Evolutionary conservation across 2,329 filamentous ascomycete species (phyloP), one percentile per base, ranked within the genome.

Genomic region (Hymenoscyphus albidus): DNA sequence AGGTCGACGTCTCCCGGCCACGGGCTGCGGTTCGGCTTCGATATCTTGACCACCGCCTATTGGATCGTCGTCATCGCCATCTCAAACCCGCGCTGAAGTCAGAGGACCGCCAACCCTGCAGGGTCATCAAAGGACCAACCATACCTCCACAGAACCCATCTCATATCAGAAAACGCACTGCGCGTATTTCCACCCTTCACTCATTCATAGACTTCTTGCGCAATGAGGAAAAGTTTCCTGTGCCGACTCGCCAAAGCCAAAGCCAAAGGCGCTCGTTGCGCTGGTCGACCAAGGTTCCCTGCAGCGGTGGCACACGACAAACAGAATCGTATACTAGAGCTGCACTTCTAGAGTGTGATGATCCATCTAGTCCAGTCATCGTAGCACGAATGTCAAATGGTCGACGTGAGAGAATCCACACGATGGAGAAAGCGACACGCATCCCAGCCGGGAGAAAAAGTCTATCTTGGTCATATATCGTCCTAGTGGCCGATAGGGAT

Each of bases 61-160:
- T 72, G 71, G 71, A 57, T 69, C 69, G 64, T 69, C 68, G 65
- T 69, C 68, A 65, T 69, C 68, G 64, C 62, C 59, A 62, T 60
- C 65, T 61, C 65, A 68, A 68, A 67, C 64, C 61, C 61, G 60
- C 65, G 58, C 62, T 18, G 62, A 59, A 63, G 58, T 55, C 63
- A 64, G 62, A 65, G 68, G 64, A 64, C 65, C 61, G 31, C 51
- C 60, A 55, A 64, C 59, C 60, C 56, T 64, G 55, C 61, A 40
- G 59, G 18, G 18, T 62, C 22, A 39, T 38, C 56, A 13, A 40
- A 22, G 31, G 16, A 51, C 40, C 60, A 57, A 62, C 51, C 32
- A 56, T 16, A 27, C 27, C 22, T 42, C 27, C 27, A 27, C 27
- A 27, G 27, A 27, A 27, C 27, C 27, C 27, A 38, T 38, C 27